Evolutionary conservation across 495 filamentous ascomycete species (phyloP).

Genomic region (Umbilicaria muhlenbergii): DNA sequence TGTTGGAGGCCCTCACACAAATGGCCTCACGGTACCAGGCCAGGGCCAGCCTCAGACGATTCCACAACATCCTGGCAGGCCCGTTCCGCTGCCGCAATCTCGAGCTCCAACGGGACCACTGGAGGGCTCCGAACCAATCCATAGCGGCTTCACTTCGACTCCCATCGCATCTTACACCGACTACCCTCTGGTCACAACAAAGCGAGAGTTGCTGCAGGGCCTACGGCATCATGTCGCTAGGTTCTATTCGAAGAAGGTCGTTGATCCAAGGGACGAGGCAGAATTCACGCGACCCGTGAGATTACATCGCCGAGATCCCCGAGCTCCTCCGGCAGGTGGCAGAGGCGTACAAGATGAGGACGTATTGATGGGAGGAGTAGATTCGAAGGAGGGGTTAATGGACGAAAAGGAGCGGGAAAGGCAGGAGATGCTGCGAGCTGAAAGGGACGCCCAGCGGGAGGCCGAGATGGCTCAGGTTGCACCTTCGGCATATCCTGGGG

Average conservation of each 20-base stretch:
- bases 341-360: conserved; percentile 38
- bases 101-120: no score
- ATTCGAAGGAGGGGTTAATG: conserved; percentile 30
- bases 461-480: conserved; percentile 80
- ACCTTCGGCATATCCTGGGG: conserved; percentile 40
- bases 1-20: conserved; percentile 1
- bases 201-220: conserved; percentile 60
- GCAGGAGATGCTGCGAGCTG: conserved; percentile 51
- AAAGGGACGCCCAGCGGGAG: conserved; percentile 68
- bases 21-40: neutral
- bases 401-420: conserved; percentile 56
- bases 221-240: conserved; percentile 76
- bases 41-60: conserved; percentile 1
- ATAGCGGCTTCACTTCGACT: conserved; percentile 45
- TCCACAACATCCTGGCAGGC: conserved; percentile 9
- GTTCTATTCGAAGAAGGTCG: conserved; percentile 43
- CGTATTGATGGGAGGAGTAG: conserved; percentile 20
- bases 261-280: conserved; percentile 60
- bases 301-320: conserved; percentile 79
- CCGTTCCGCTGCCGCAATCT: neutral
- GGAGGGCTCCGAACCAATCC: conserved; percentile 14
- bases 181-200: conserved; percentile 65
- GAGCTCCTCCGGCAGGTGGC: conserved; percentile 37
- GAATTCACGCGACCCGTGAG: conserved; percentile 80
- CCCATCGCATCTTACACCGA: conserved; percentile 38